Conservation (phyloP, 2,329 filamentous ascomycete species). For the Pseudogymnoascus sp. region DNA sequence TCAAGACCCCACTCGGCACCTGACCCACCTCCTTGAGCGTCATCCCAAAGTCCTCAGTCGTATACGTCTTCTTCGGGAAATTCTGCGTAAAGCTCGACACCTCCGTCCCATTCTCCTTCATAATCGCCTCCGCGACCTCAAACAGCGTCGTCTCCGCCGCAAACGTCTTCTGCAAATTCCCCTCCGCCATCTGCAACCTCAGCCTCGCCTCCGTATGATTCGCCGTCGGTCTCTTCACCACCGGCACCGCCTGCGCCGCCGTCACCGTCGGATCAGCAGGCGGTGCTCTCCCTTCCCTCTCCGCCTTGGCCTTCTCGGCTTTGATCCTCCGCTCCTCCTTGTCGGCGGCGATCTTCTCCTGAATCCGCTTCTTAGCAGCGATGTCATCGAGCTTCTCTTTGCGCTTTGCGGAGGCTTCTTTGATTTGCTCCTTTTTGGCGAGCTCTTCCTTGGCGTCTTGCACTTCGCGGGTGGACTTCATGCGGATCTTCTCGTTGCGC, state of each 20-base stretch:
- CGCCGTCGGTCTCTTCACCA: slow-evolving; percentile 38
- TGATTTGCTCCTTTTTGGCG: slow-evolving; percentile 79
- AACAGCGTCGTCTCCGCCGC: slow-evolving; percentile 87
- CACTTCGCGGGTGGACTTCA: slow-evolving; percentile 81
- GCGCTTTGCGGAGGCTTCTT: slow-evolving; percentile 79
- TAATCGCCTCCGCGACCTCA: slow-evolving; percentile 73
- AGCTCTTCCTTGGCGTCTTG: slow-evolving; percentile 89
- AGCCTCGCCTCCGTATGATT: slow-evolving; percentile 72
- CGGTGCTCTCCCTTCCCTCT: slow-evolving; percentile 64
- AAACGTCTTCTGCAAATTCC: slow-evolving; percentile 80
- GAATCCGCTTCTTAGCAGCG: slow-evolving; percentile 80
- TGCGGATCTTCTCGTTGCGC: slow-evolving; percentile 76
- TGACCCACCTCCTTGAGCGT: slow-evolving; percentile 88
- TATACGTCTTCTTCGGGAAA: slow-evolving; percentile 78
- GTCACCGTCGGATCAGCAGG: slow-evolving; percentile 30
- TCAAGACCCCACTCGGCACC: slow-evolving; percentile 82
- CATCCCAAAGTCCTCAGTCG: slow-evolving; percentile 70
- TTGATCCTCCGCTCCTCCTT: slow-evolving; percentile 83
- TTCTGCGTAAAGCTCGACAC: slow-evolving; percentile 76
- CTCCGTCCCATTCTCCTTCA: slow-evolving; percentile 57
- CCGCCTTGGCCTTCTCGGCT: slow-evolving; percentile 77
- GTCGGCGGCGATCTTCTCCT: slow-evolving; percentile 90
- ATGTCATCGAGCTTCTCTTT: slow-evolving; percentile 80
- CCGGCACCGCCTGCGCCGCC: slow-evolving; percentile 36
- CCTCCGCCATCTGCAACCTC: slow-evolving; percentile 67